Conservation (phyloP, 192 early-diverging fungal genomes). For the Coemansia sp. region DNA sequence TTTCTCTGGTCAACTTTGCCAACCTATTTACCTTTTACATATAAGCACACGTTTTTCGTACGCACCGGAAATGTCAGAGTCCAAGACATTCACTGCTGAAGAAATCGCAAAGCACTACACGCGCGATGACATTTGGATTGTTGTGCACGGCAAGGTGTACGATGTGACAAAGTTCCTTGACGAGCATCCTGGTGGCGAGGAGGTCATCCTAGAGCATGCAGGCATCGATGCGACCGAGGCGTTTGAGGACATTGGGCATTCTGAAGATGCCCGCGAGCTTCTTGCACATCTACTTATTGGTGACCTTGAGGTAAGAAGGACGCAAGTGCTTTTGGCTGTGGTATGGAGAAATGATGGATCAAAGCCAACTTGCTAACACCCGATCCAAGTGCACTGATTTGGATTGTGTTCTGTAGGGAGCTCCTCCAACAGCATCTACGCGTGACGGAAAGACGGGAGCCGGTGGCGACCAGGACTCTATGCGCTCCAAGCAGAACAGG, state of each 20-base stretch:
- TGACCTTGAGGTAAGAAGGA: slow-evolving; percentile 56
- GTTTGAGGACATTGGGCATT: slow-evolving; percentile 98
- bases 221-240: slow-evolving; percentile 89
- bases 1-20: slow-evolving; percentile 17
- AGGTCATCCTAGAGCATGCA: slow-evolving; percentile 88
- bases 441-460: slow-evolving; percentile 4
- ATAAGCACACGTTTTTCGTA: background rate
- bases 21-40: slow-evolving; percentile 2
- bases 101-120: slow-evolving; percentile 75
- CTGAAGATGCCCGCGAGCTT: slow-evolving; percentile 88
- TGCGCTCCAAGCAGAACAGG: slow-evolving; percentile 51
- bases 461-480: slow-evolving; percentile 12
- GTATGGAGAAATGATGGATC: no score
- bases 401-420: slow-evolving; percentile 21
- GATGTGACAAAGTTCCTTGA: slow-evolving; percentile 78
- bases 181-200: slow-evolving; percentile 98
- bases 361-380: background rate
- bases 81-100: slow-evolving; percentile 59
- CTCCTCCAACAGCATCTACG: slow-evolving; percentile 15
- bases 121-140: slow-evolving; percentile 77
- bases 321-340: no score
- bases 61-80: slow-evolving; percentile 53
- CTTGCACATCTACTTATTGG: slow-evolving; percentile 77
- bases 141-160: slow-evolving; percentile 77
- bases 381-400: background rate